phyloP scores from a whole-genome alignment of 306 rosid genomes.

The Quillaja saponaria region DNA sequence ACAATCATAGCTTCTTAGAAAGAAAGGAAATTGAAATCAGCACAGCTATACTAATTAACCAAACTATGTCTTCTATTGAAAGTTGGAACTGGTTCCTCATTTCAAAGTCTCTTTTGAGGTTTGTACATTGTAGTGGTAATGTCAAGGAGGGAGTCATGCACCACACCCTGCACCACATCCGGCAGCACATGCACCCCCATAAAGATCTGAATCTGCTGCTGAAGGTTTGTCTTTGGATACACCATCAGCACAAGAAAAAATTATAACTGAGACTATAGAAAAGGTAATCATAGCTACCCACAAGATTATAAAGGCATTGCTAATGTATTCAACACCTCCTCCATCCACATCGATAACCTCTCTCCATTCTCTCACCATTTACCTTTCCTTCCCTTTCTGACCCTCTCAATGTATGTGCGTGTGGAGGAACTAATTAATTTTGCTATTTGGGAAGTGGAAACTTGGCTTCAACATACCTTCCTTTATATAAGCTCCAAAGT shows the following conservation, averaged over 20 bases:
- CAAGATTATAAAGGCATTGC: conserved; percentile 31
- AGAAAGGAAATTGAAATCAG: conserved; percentile 6
- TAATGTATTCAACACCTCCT: conserved; percentile 26
- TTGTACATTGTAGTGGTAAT: conserved; percentile 9
- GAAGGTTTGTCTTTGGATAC: conserved; percentile 50
- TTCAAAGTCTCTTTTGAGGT: conserved; percentile 11
- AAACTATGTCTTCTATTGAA: neutral
- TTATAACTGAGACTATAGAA: conserved; percentile 45
- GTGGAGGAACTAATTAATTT: neutral
- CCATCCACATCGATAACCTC: conserved; percentile 35
- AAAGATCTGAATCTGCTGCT: conserved; percentile 43
- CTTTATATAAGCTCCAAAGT: conserved; percentile 37
- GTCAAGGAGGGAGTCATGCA: conserved; percentile 32
- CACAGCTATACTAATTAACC: neutral
- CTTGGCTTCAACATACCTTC: neutral
- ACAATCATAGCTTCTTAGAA: neutral
- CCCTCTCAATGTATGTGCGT: neutral
- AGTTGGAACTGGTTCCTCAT: neutral
- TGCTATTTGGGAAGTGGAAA: conserved; percentile 32
- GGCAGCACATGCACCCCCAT: conserved; percentile 60
- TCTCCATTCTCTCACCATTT: conserved; percentile 59
- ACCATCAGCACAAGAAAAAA: conserved; percentile 69
- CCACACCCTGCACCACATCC: conserved; percentile 73
- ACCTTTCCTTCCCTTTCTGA: neutral
- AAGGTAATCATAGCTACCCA: conserved; percentile 48